These are phyloP conservation scores for Logfia minima DNA, from an alignment of 129 eudicot species.

Conservation along the genomic window DNA sequence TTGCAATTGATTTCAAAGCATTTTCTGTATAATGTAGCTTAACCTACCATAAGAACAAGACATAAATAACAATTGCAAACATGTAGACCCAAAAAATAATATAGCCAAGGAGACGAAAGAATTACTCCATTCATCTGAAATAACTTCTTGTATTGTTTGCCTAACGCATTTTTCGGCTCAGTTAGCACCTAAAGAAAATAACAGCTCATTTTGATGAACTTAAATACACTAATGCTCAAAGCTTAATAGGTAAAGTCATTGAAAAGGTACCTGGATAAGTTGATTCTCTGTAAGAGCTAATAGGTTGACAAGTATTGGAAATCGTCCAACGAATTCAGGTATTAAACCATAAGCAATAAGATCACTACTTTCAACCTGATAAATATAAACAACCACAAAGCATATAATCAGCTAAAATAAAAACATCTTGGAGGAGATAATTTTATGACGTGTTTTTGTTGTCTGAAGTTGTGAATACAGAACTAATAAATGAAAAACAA, in stretches of 20 bases:
- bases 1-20: constrained; percentile 83
- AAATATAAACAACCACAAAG: constrained; percentile 20
- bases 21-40: constrained; percentile 79
- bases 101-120: constrained; percentile 10
- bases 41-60: constrained; percentile 46
- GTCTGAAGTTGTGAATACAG: background rate
- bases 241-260: background rate
- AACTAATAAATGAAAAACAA: background rate
- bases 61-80: background rate
- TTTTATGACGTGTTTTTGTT: background rate
- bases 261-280: constrained; percentile 77
- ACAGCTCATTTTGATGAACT: background rate
- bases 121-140: constrained; percentile 93
- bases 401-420: background rate
- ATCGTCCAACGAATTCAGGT: constrained; percentile 97
- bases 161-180: constrained; percentile 93
- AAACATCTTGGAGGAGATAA: background rate
- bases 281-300: constrained; percentile 92
- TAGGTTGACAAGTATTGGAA: constrained; percentile 93
- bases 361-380: constrained; percentile 97
- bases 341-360: constrained; percentile 92
- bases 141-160: constrained; percentile 96
- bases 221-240: background rate
- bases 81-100: background rate
- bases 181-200: constrained; percentile 69